Base-by-base conservation (phyloP, 1,284 basidiomycete genomes). In the Ganoderma leucocontextum region DNA sequence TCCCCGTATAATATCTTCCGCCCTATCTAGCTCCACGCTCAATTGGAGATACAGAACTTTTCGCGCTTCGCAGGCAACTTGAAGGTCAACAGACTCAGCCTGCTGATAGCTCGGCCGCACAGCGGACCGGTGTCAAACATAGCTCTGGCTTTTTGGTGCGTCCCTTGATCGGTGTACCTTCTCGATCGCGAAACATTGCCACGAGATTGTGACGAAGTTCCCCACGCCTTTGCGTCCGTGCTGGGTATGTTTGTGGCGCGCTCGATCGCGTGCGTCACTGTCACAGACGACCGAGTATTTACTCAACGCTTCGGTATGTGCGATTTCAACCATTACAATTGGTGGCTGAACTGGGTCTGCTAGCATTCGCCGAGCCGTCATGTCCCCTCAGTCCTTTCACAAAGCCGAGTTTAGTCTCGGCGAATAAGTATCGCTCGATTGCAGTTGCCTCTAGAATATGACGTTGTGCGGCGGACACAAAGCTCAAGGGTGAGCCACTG, bases 61-160 rank as follows among this genome's bases (percentile, higher is more conserved):
- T 52, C 47, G 13, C 12, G 47, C 47, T 52, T 29, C 22, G 47
- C n/a, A 25, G 22, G 22, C 10, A 9, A 12, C 22, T 52, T 52
- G 22, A 29, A 25, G 47, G 47, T 52, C 47, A 49, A 52, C 47
- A n/a, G 47, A 52, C 47, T 25, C 22, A 12, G 22, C 47, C 47
- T 25, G 47, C 22, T 52, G 47, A 52, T 38, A 60, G 39, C 59
- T 38, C 19, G 10, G 4, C 55, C 19, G 33, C 55, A 58, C 17
- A 22, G 55, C 55, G 36, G 55, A n/a, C 36, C 55, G 35, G 55
- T n/a, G 55, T 36, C n/a, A 38, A 58, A 38, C 33, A 38, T 58
- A 38, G 35, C 35, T 38, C 15, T 36, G n/a, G 29, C 9, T 38
- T n/a, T n/a, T 36, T 57, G 33, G 35, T 38, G 55, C n/a, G 55